Conservation (phyloP, 495 filamentous ascomycete genomes). For the Lichina pygmaea region DNA sequence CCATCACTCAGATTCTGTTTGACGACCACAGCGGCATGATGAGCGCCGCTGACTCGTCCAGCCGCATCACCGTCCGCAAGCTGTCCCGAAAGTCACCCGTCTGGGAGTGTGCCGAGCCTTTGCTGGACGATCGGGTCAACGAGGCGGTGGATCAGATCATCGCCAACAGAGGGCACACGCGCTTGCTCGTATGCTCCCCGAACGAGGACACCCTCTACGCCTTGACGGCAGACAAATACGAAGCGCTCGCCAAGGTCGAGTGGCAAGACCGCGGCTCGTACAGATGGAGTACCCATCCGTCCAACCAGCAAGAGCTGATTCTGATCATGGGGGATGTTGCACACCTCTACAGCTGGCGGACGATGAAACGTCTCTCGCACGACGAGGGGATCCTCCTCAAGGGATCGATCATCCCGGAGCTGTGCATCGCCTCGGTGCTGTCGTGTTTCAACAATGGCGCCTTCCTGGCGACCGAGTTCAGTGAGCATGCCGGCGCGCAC, state of each 20-base stretch:
- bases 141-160: conserved; percentile 2
- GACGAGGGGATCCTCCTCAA: neutral
- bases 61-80: conserved; percentile 1
- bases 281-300: conserved; percentile 4
- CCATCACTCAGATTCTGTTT: conserved; percentile 2
- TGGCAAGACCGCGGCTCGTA: neutral
- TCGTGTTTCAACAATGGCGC: conserved; percentile 2
- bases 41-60: conserved; percentile 1
- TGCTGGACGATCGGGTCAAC: conserved; percentile 2
- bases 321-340: conserved; percentile 2
- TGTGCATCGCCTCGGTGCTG: conserved; percentile 4
- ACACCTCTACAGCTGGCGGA: conserved; percentile 6
- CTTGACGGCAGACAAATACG: neutral
- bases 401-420: conserved; percentile 4
- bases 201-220: conserved; percentile 1
- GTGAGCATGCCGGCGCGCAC: neutral
- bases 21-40: conserved; percentile 1
- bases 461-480: conserved; percentile 3
- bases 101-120: neutral
- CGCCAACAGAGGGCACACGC: neutral
- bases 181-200: conserved; percentile 1
- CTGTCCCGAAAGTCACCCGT: neutral
- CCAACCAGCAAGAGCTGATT: conserved; percentile 1
- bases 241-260: neutral
- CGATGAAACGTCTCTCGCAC: neutral